Evolutionary conservation across 73 alveolate genomes (phyloP), one percentile per base, ranked within the genome.

Genomic region (Paramecium caudatum): DNA sequence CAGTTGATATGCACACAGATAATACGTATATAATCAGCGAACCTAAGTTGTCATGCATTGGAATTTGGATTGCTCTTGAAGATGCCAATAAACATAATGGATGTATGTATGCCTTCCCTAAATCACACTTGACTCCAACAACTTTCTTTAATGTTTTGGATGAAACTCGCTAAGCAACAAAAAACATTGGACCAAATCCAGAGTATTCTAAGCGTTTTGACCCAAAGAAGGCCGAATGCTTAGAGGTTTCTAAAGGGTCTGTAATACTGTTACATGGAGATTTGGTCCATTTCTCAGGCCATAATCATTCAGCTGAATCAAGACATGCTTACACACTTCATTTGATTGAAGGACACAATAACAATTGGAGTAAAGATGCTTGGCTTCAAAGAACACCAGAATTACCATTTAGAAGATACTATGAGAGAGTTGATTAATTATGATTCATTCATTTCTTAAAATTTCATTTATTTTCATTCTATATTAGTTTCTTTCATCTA

Each of bases 271-370:
- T 95, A 23, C 95, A 95, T 92, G 98, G 98, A 6, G 92, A 90
- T 78, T 90, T 92, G 45, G 93, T 93, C 4, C 98, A 95, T 84
- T 94, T 55, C 61, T 63, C 94, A 9, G 91, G 95, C 17, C 94
- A 94, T 46, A 95, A 95, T 63, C 50, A 48, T n/a, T 92, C 96
- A 6, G 82, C 82, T 10, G 8, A 10, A 13, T 82, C 94, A 21
- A 94, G 98, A 70, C 97, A 95, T 82, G 98, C 98, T 5, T 95
- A 92, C 84, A 94, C 98, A 17, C 85, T 94, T 10, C 98, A 95
- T 90, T 69, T 95, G 32, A 70, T 95, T 0, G 98, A 94, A 45
- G 85, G 94, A 0, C 43, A 47, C 15, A 50, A 74, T 15, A 27
- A 80, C 30, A 49, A 78, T 32, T 95, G 96, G 95, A 85, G 87